phyloP scores from a whole-genome alignment of 768 basidiomycete species.

The Chiua virens region DNA sequence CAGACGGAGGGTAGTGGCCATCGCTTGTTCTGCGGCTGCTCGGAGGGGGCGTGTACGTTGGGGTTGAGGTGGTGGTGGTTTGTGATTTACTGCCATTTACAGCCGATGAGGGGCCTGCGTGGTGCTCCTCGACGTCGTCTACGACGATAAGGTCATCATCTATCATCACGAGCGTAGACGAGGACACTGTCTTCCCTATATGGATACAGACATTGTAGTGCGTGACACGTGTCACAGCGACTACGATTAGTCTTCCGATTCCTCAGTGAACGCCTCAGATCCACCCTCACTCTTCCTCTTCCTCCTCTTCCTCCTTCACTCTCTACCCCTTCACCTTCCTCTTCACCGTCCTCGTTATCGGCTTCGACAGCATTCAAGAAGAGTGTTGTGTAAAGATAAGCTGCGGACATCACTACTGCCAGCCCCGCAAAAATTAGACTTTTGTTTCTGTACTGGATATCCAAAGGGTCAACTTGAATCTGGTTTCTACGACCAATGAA shows the following conservation, averaged over 20 bases:
- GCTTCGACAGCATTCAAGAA: neutral
- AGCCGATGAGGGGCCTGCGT: conserved; percentile 37
- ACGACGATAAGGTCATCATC: conserved; percentile 65
- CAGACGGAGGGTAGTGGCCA: conserved; percentile 36
- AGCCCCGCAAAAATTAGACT: conserved; percentile 55
- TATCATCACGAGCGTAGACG: conserved; percentile 30
- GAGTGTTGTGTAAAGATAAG: conserved; percentile 31
- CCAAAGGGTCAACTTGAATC: conserved; percentile 36
- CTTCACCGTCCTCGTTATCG: neutral
- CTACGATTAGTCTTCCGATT: conserved; percentile 14
- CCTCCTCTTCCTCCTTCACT: conserved; percentile 13
- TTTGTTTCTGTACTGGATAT: conserved; percentile 46
- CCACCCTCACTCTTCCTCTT: neutral
- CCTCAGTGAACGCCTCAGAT: conserved; percentile 8
- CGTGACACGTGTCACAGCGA: conserved; percentile 17
- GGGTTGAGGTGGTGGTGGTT: conserved; percentile 12
- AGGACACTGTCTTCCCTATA: neutral
- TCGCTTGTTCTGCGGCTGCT: conserved; percentile 34
- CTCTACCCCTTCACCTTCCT: conserved; percentile 6
- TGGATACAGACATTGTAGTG: neutral
- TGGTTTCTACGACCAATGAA: conserved; percentile 13
- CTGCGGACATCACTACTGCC: conserved; percentile 42
- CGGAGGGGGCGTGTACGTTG: conserved; percentile 34
- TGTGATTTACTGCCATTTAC: conserved; percentile 25
- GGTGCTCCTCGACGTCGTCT: conserved; percentile 52